Base-by-base conservation (phyloP, 2,329 filamentous ascomycete species). In the Ceratocystis diversiconidia region DNA sequence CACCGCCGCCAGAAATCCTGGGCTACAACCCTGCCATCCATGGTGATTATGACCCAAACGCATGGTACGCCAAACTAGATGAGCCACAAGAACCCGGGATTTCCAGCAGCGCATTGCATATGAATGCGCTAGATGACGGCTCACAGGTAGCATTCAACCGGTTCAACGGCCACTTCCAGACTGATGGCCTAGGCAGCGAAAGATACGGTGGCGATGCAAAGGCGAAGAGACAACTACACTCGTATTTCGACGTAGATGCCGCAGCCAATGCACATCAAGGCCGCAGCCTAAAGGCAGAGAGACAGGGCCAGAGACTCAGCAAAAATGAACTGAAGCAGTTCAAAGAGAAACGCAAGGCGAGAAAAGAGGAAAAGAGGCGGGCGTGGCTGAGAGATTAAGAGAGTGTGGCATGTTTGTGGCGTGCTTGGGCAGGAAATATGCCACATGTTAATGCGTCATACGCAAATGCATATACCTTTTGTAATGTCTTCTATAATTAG, bases 11-110 rank as follows among this genome's bases (percentile, higher is more conserved):
- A 3, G 63, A 72, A 15, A 66, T 71, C 1, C 68, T 71, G 1
- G 91, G 92, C 68, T 99, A 99, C 77, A 96, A 97, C 73, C 94
- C 94, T 1, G 89, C 90, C 28, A 92, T 99, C 59, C 94, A 99
- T 74, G 94, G 94, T 70, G 88, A 92, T 77, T 99, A 96, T 78
- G 94, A 99, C 72, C 91, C 92, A 3, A 94, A 87, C 68, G 92
- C 94, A n/a, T 89, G 91, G 78, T 99, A 99, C 74, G 92, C 94
- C 10, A 82, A 89, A 72, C 15, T 68, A 10, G 73, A 80, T 57
- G 75, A 77, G 68, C 32, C 75, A 5, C 71, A 73, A 0, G 64
- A 68, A 43, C 63, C 65, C 43, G 69, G 69, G 12, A 68, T 73
- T 15, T 69, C 70, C 4, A 66, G 70, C 66, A 71, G 78, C 25